Base-by-base conservation (phyloP, 1,284 basidiomycete genomes). In the Malassezia psittaci region DNA sequence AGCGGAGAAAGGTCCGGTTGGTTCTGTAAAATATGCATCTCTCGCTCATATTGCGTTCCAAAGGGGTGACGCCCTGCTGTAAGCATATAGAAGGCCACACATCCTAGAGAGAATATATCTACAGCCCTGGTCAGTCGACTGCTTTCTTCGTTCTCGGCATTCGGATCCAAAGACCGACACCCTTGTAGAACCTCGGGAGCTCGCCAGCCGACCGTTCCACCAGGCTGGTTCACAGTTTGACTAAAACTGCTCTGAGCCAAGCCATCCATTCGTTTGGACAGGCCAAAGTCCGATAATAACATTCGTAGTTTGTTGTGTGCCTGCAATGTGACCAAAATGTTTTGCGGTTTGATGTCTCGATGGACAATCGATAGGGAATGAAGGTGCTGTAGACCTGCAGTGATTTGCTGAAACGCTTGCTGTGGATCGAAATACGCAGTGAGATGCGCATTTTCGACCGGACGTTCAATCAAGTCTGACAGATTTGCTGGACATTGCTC, bases 321-420 rank as follows among this genome's bases (percentile, higher is more conserved):
- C 33, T 53, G 62, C 1, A 52, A 66, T 34, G 57, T 59, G n/a
- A 96, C 82, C 8, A 98, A 81, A 54, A 99, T 96, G 72, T 99
- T 98, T 76, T 94, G 91, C 4, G 93, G 93, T 73, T 98, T 98
- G 77, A 98, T 94, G 74, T 98, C 93, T 29, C 94, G 84, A 77
- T 98, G 94, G 19, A 98, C 85, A 63, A 98, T 88, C 77, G 94
- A 96, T 68, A 98, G 83, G 21, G 83, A 86, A 74, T 99, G 93
- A 9, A 98, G 79, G 76, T 96, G 90, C 51, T 85, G 81, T 53
- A 99, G 75, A 3, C 93, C 93, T 12, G 84, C 82, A 0, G 90
- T 84, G 59, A 98, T 86, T 76, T 98, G 89, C 48, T 79, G 80
- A 58, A 98, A 76, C 0, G 90, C 91, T 57, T 83, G 84, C 75